Base-by-base conservation (phyloP, 768 basidiomycete genomes). In the Candolleomyces aberdarensis region DNA sequence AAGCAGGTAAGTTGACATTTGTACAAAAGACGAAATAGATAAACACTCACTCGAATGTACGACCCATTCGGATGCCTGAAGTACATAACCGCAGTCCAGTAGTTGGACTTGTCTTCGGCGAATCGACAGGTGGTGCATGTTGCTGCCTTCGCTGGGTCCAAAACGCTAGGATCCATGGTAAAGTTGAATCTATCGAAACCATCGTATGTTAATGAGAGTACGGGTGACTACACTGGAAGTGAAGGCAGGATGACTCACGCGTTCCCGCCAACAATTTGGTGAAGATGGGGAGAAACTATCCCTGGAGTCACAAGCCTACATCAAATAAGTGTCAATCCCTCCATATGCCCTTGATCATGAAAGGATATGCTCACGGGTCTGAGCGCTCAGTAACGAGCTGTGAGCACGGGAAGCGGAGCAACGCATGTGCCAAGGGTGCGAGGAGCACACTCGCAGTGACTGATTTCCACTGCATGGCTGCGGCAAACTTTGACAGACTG, bases 71-170 rank as follows among this genome's bases (percentile, higher is more conserved):
- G 26, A 26, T 26, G 26, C 26, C 26, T 26, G 26, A 26, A 26
- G 26, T 26, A 26, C 26, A 26, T 26, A 3, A 26, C 26, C 26
- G 26, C 26, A 3, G 26, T 26, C 26, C 26, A 26, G 26, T 26
- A 26, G 26, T 26, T 26, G 3, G 26, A 26, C 26, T 26, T 26
- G 26, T 26, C 26, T 26, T 26, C 26, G 26, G 26, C 26, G 26
- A 26, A 54, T 11, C 59, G 50, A 22, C 59, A 60, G 11, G 59
- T 60, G 17, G 59, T 60, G 44, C 59, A 60, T 17, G 59, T 60
- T 2, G 59, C 41, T 20, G 48, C 39, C 3, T 32, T 36, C 14
- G 32, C 31, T 17, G 56, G 22, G 31, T 59, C 58, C 26, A 26
- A 3, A 40, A 32, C 52, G 8, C 8, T 20, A 2, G 46, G 58